phyloP scores from a whole-genome alignment of 176 grass and related monocot genomes.

The Hyparrhenia diplandra region DNA sequence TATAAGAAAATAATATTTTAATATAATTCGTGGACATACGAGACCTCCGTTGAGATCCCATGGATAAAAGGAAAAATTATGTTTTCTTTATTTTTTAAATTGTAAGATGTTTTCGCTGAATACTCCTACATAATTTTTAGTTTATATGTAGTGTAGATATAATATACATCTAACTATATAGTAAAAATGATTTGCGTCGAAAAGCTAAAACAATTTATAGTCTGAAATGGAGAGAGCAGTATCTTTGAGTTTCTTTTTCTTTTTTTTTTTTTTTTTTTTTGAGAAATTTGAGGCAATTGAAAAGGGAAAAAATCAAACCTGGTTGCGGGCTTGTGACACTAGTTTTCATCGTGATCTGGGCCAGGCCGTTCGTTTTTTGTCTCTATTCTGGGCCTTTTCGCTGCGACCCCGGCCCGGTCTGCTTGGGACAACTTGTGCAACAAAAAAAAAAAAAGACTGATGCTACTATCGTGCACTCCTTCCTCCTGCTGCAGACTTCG shows the following conservation, averaged over 20 bases:
- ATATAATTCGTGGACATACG: no score
- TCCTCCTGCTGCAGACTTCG: conserved; percentile 50
- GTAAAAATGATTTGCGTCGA: no score
- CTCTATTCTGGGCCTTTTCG: background rate
- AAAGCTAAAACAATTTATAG: background rate
- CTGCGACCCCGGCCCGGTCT: background rate
- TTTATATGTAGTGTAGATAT: no score
- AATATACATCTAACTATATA: no score
- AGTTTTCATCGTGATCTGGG: background rate
- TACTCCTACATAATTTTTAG: background rate
- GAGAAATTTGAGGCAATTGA: background rate
- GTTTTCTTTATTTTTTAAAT: fast-evolving
- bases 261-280: no score
- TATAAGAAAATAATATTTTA: background rate
- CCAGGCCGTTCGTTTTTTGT: background rate
- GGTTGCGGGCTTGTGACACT: background rate
- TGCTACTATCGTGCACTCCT: no score
- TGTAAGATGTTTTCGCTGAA: background rate
- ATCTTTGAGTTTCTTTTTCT: no score
- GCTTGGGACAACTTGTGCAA: no score
- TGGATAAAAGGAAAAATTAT: background rate
- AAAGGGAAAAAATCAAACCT: background rate
- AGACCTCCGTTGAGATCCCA: background rate
- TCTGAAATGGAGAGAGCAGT: background rate
- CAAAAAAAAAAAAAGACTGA: no score